Evolutionary conservation across 805 yeast genomes (phyloP).

Genomic region (Starmerella kuoi): DNA sequence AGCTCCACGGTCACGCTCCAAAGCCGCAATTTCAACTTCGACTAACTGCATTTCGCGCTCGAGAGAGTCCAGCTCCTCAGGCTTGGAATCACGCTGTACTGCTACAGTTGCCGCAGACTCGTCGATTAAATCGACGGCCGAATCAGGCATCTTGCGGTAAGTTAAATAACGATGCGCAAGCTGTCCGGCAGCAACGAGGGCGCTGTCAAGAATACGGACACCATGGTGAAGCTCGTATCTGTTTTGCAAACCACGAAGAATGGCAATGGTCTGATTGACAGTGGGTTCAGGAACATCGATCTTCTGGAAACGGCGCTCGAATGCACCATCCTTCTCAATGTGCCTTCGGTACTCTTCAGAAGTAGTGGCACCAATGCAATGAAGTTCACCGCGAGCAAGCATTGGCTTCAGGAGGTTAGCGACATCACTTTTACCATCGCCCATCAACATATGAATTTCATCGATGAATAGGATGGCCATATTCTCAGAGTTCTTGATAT

Average conservation of each 20-base stretch:
- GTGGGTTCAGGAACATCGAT: slow-evolving; percentile 94
- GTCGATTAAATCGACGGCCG: slow-evolving; percentile 92
- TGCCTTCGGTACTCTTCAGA: slow-evolving; percentile 85
- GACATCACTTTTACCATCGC: slow-evolving; percentile 95
- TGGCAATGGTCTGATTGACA: slow-evolving; percentile 84
- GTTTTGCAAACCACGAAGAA: slow-evolving; percentile 88
- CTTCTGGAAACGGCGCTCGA: slow-evolving; percentile 95
- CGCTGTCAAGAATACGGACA: slow-evolving; percentile 88
- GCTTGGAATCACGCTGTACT: slow-evolving; percentile 94
- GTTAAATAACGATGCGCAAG: slow-evolving; percentile 89
- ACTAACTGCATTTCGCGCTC: slow-evolving; percentile 86
- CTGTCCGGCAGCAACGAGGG: slow-evolving; percentile 87
- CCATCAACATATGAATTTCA: slow-evolving; percentile 99
- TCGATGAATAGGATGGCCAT: slow-evolving; percentile 87
- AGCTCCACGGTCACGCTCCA: slow-evolving; percentile 89
- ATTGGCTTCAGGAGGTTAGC: slow-evolving; percentile 95
- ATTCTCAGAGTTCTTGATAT: slow-evolving; percentile 75
- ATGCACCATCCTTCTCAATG: slow-evolving; percentile 94
- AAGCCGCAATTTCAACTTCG: slow-evolving; percentile 91
- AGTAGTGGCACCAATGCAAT: slow-evolving; percentile 98
- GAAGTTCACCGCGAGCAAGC: slow-evolving; percentile 89
- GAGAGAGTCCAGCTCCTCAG: slow-evolving; percentile 86
- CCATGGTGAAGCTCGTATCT: slow-evolving; percentile 96
- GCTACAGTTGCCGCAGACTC: slow-evolving; percentile 96
- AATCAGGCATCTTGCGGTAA: slow-evolving; percentile 90